Evolutionary conservation across 148 eudicot species (phyloP), one percentile per base, ranked within the genome.

Genomic region (Limonium bicolor): DNA sequence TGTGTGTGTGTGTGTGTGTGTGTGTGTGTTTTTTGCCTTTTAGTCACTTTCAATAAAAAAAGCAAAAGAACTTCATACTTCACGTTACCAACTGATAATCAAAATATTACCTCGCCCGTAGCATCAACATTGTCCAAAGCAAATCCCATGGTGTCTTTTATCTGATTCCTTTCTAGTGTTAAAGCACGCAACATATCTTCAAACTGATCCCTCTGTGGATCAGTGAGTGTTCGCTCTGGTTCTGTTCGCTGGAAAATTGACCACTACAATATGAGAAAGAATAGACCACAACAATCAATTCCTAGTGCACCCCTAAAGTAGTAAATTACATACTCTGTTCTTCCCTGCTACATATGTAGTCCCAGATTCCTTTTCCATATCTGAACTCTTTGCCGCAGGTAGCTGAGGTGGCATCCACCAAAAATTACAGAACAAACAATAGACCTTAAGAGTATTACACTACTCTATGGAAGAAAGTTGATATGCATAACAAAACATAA

Each of bases 51-150:
- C n/a, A n/a, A n/a, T n/a, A n/a, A n/a, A n/a, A n/a, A n/a, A n/a
- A n/a, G n/a, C n/a, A n/a, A n/a, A n/a, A n/a, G n/a, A n/a, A n/a
- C n/a, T n/a, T n/a, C n/a, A n/a, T n/a, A n/a, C n/a, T n/a, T n/a
- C n/a, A n/a, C n/a, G n/a, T n/a, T n/a, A n/a, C n/a, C 5, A 14
- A 6, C 25, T 13, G 16, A 18, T 30, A 20, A 31, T 31, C 18
- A 29, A 40, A 19, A 12, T 48, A 42, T 19, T 64, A 90, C 95
- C 95, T 90, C 97, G 61, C 95, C 85, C 16, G 95, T 95, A 27
- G 97, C 97, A 77, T 90, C 97, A 54, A 93, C 95, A 61, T 90
- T 90, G 51, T 90, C 95, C 61, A 90, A 65, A 9, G 97, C 69
- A 78, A 90, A 90, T 27, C 97, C 97, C 97, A 90, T 90, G 19